Base-by-base conservation (phyloP, 75 land plant genomes). In the Pinus tabuliformis region DNA sequence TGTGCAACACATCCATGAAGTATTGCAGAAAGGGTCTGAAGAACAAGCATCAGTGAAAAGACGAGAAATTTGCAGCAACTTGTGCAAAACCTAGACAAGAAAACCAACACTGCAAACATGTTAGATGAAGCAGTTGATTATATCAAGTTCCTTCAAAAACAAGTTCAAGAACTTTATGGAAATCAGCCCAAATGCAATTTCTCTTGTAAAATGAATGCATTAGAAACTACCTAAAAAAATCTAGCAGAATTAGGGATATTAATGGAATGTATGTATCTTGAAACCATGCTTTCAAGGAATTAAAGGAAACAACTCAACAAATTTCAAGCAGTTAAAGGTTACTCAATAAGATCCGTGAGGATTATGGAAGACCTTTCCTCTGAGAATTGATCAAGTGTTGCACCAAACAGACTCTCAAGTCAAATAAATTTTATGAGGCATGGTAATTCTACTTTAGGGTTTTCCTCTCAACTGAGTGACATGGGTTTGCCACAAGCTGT, bases 61-160 rank as follows among this genome's bases (percentile, higher is more conserved):
- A 26, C 0, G 26, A 26, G 26, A 26, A 26, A 26, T 26, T 26
- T 26, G 26, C 0, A 26, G 26, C 26, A 26, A 26, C 26, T 26
- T 26, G 26, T 26, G 26, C 26, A 26, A 26, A 26, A 26, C 26
- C 0, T 26, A 26, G 26, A 26, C 26, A 26, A 90, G 89, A 90
- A 91, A 81, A 88, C 95, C 26, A 92, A 89, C 82, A 90, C 93
- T 26, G 75, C 93, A 58, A 90, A 90, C 70, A 92, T 92, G 95
- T 65, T 92, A 64, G 95, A 92, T 63, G 85, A 91, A 78, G 88
- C 91, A 28, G 90, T 92, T 17, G 87, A 90, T 63, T 87, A 90
- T 65, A 89, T 92, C 59, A 92, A 90, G 84, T 78, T 75, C 49
- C 95, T 92, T 68, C 95, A 88, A 75, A 72, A 61, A 59, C 79